Conservation (phyloP, 1,139 yeast species). For the Debaryomyces robertsiae region DNA sequence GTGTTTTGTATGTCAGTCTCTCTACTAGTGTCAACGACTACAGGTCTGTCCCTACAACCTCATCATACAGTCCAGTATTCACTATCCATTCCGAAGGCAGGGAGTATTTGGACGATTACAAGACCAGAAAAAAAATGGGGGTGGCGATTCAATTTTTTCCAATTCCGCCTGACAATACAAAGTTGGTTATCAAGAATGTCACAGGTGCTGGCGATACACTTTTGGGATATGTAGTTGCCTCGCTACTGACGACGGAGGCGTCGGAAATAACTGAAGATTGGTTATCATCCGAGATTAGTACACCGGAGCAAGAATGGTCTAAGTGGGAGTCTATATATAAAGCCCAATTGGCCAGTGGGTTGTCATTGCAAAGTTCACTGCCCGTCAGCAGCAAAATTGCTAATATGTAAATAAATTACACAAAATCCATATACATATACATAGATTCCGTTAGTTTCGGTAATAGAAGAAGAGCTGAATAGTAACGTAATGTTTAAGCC, state of each 20-base stretch:
- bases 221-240: constrained; percentile 50
- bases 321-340: constrained; percentile 40
- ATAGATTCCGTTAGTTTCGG: too few species aligned
- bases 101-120: constrained; percentile 18
- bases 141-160: constrained; percentile 66
- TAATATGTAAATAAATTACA: constrained; percentile 11
- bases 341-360: constrained; percentile 59
- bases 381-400: constrained; percentile 28
- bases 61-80: constrained; percentile 32
- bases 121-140: constrained; percentile 39
- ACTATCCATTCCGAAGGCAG: constrained; percentile 23
- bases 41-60: constrained; percentile 40
- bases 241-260: constrained; percentile 23
- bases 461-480: too few species aligned
- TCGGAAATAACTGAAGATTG: constrained; percentile 18
- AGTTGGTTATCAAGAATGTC: constrained; percentile 47
- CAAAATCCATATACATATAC: too few species aligned
- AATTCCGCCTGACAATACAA: constrained; percentile 40
- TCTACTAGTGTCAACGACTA: constrained; percentile 32
- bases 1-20: constrained; percentile 54
- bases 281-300: constrained; percentile 25
- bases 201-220: constrained; percentile 80
- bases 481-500: constrained; percentile 8
- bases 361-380: constrained; percentile 37
- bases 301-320: constrained; percentile 34